These are phyloP conservation scores for Thalassiosira gravida DNA, from an alignment of 352 stramenopile species.

Conservation along the genomic window DNA sequence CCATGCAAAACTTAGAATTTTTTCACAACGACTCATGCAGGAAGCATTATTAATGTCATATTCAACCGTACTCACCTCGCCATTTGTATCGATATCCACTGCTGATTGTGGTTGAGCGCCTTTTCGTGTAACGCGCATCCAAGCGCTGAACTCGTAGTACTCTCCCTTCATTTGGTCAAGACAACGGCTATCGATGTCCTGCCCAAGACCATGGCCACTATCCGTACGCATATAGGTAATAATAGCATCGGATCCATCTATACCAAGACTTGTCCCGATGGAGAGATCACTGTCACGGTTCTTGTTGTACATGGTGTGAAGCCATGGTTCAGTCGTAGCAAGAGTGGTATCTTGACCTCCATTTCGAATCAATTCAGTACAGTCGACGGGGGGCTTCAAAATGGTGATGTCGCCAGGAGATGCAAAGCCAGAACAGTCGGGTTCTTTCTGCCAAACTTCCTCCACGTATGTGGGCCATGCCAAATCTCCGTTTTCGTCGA, in stretches of 20 bases:
- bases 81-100: too few species aligned
- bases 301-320: constrained; percentile 29
- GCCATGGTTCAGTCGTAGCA: constrained; percentile 30
- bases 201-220: constrained; percentile 37
- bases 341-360: constrained; percentile 37
- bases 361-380: constrained; percentile 44
- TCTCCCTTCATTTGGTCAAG: constrained; percentile 29
- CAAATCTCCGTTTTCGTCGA: constrained; percentile 42
- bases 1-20: too few species aligned
- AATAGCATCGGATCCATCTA: constrained; percentile 48
- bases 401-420: constrained; percentile 35
- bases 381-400: constrained; percentile 46
- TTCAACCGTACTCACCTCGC: too few species aligned
- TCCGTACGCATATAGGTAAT: constrained; percentile 26
- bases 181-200: constrained; percentile 55
- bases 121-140: constrained; percentile 41
- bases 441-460: constrained; percentile 46
- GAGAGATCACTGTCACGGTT: too few species aligned
- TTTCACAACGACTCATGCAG: too few species aligned
- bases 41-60: too few species aligned
- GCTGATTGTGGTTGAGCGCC: constrained; percentile 12
- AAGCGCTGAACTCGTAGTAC: constrained; percentile 59
- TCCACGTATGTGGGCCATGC: constrained; percentile 53
- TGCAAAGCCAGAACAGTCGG: constrained; percentile 47
- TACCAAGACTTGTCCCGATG: constrained; percentile 21